These are phyloP conservation scores for Epichloe sibirici DNA, from an alignment of 2,329 filamentous ascomycete genomes.

Conservation along the genomic window DNA sequence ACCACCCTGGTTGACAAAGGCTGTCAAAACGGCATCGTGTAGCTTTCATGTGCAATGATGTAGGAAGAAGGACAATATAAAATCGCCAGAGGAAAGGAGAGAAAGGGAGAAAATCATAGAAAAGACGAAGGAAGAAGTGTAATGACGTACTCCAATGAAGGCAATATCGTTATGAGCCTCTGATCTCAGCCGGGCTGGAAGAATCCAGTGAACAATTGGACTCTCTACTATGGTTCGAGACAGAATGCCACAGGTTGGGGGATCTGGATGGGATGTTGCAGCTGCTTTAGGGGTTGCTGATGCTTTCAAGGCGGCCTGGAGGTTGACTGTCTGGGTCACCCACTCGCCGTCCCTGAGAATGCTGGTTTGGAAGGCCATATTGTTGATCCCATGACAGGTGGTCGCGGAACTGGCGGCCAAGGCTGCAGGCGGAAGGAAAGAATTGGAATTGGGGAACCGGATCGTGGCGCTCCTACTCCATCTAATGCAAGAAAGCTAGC, in stretches of 20 bases:
- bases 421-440: background rate
- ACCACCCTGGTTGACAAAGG: background rate
- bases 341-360: constrained; percentile 42
- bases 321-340: constrained; percentile 40
- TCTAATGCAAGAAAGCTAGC: background rate
- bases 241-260: constrained; percentile 56
- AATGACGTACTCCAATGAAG: constrained; percentile 59
- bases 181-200: constrained; percentile 68
- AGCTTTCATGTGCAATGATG: background rate
- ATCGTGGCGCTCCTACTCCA: background rate
- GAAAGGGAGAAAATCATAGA: background rate
- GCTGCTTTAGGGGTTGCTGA: constrained; percentile 20
- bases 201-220: constrained; percentile 61
- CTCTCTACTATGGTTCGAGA: constrained; percentile 69
- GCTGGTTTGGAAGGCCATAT: constrained; percentile 40
- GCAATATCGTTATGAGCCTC: constrained; percentile 66
- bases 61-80: background rate
- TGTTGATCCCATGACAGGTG: constrained; percentile 10
- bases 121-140: background rate
- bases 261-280: constrained; percentile 20
- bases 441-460: background rate
- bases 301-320: constrained; percentile 29
- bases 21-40: background rate
- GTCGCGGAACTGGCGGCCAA: background rate
- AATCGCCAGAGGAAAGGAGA: background rate